phyloP scores from a whole-genome alignment of 257 asterid genomes.

The Solanum peruvianum region DNA sequence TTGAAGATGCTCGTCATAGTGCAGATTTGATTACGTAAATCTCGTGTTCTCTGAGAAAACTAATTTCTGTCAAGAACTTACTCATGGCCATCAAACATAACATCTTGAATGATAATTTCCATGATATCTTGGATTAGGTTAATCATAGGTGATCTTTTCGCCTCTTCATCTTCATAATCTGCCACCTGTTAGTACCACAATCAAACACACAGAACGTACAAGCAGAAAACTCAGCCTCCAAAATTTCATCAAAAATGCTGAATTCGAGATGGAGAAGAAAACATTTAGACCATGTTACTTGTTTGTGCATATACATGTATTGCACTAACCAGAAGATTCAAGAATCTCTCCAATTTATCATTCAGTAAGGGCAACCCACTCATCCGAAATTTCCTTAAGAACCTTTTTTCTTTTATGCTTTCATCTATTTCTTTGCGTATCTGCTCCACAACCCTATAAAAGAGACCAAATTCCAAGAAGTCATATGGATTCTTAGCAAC shows the following conservation, averaged over 20 bases:
- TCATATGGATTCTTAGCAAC: conserved; percentile 6
- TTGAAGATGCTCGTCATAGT: background rate
- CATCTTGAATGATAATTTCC: conserved; percentile 85
- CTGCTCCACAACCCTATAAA: conserved; percentile 50
- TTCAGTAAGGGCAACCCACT: conserved; percentile 65
- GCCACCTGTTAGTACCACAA: conserved; percentile 30
- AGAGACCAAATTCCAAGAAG: conserved; percentile 2
- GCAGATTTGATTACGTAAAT: background rate
- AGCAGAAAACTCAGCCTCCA: background rate
- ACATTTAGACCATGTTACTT: background rate
- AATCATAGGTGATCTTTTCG: conserved; percentile 50
- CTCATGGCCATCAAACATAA: conserved; percentile 66
- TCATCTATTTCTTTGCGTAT: conserved; percentile 55
- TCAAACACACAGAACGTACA: background rate
- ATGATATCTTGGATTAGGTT: conserved; percentile 84
- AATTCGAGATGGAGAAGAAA: background rate
- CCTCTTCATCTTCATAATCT: conserved; percentile 33
- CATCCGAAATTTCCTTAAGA: conserved; percentile 57
- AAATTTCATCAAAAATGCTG: background rate
- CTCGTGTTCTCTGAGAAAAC: background rate
- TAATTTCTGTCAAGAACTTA: conserved; percentile 21
- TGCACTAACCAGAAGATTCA: conserved; percentile 51
- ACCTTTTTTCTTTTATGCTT: conserved; percentile 38
- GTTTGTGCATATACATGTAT: background rate
- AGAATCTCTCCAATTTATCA: conserved; percentile 70